Evolutionary conservation across 306 rosid species (phyloP).

Genomic region (Quercus engelmannii): DNA sequence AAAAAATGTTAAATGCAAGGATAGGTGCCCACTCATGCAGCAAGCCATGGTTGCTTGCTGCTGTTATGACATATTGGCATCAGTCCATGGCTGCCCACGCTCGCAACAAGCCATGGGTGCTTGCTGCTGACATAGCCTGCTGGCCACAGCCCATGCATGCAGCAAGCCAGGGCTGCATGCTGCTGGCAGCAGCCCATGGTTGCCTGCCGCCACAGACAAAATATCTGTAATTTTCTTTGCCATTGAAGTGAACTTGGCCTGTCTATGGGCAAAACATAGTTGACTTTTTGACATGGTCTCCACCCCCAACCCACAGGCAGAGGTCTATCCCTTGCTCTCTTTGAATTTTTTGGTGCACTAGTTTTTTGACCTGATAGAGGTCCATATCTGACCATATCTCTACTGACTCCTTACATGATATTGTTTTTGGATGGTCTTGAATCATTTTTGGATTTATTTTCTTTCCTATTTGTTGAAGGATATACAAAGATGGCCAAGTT

Average conservation of each 20-base stretch:
- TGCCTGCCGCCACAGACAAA: not conserved
- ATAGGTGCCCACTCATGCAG: no score
- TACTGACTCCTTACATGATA: not conserved
- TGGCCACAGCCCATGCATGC: no score
- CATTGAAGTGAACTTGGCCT: not conserved
- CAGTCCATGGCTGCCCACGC: no score
- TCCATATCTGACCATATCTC: not conserved
- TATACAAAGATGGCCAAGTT: constrained; percentile 73
- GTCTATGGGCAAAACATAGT: not conserved
- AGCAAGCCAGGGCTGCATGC: no score
- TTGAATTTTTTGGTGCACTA: not conserved
- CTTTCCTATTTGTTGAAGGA: constrained; percentile 47
- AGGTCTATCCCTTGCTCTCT: not conserved
- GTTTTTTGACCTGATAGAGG: not conserved
- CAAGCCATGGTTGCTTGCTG: no score
- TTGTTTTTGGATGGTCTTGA: constrained; percentile 7
- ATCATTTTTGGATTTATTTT: constrained; percentile 27
- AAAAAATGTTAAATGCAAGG: no score
- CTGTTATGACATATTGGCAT: no score
- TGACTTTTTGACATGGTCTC: not conserved
- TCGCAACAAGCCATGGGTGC: no score
- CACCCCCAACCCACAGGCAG: not conserved
- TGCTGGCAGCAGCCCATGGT: no score
- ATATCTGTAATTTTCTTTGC: not conserved
- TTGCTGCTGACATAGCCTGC: no score